Base-by-base conservation (phyloP, 2,329 filamentous ascomycete genomes). In the Nigrospora sphaerica region DNA sequence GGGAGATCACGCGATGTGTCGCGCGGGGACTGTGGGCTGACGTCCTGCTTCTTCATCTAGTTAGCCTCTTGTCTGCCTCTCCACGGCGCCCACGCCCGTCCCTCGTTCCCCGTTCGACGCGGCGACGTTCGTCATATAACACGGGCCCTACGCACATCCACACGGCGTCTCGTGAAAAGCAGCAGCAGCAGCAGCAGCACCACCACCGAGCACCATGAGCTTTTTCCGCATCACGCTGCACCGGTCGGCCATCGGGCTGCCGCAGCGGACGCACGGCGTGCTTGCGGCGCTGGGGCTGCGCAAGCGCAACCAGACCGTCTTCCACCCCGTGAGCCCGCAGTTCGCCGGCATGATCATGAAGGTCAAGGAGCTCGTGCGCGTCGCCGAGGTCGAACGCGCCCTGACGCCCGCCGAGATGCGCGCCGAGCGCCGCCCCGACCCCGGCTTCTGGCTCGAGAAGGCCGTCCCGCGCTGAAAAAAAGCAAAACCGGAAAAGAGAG, bases 191-290 rank as follows among this genome's bases (percentile, higher is more conserved):
- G 6, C 2, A 46, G 45, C 46, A 44, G 13, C 2, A 18, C 10
- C 37, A 10, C 10, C 13, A 7, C 11, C 12, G 37, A 48, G 46
- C 33, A 57, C 44, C 50, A 90, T 90, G 85, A 75, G 83, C 48
- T 95, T 80, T 75, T 96, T 96, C 77, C 85, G 88, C 63, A 88
- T 96, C 65, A 95, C 89, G 42, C 85, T 95, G 47, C 80, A 93
- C 69, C 88, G 91, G 62, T 91, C 86, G 47, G 85, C 86, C 59
- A 96, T 96, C 68, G 91, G 91, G 51, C 82, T 96, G 40, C 91
- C 92, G 6, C 70, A 80, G 60, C 85, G 88, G 62, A 87, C 84
- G 50, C 80, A 81, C 63, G 88, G 86, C 62, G 88, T 92, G 17
- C 86, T 96, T 47, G 78, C 83, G 51, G 87, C 91, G 16, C 85